Conservation (phyloP, 768 basidiomycete species). For the Rhizopogon roseolus region DNA sequence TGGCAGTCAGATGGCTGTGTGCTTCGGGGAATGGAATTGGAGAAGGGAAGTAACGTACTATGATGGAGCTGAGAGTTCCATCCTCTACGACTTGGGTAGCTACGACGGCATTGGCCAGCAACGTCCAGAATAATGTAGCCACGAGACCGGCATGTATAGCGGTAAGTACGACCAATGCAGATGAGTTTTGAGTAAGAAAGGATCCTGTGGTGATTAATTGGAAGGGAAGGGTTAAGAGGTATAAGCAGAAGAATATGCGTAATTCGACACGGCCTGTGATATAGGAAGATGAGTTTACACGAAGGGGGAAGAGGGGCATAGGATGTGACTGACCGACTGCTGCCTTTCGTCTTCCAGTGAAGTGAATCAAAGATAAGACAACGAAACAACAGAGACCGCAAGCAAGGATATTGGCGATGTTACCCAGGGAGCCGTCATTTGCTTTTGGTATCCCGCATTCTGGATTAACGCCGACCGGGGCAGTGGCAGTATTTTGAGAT, state of each 20-base stretch:
- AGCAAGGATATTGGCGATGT: slow-evolving; percentile 81
- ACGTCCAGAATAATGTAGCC: slow-evolving; percentile 72
- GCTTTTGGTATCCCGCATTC: slow-evolving; percentile 71
- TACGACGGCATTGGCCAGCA: slow-evolving; percentile 72
- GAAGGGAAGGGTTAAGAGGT: slow-evolving; percentile 68
- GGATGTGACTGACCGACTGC: slow-evolving; percentile 67
- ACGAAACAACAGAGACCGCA: slow-evolving; percentile 72
- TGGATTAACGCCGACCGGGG: slow-evolving; percentile 82
- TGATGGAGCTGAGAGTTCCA: slow-evolving; percentile 67
- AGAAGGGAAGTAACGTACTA: slow-evolving; percentile 39
- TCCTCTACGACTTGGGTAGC: slow-evolving; percentile 93
- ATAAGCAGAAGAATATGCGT: slow-evolving; percentile 57
- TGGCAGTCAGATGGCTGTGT: not conserved
- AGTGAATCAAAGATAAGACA: slow-evolving; percentile 49
- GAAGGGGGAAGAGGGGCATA: not conserved
- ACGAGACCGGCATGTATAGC: slow-evolving; percentile 80
- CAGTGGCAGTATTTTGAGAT: slow-evolving; percentile 42
- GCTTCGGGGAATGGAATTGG: not conserved
- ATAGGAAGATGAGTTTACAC: slow-evolving; percentile 5
- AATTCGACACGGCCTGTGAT: slow-evolving; percentile 63
- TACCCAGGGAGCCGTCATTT: slow-evolving; percentile 62
- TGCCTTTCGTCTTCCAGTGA: slow-evolving; percentile 66
- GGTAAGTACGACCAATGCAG: slow-evolving; percentile 60
- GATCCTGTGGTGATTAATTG: slow-evolving; percentile 81
- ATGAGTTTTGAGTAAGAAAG: slow-evolving; percentile 73